Evolutionary conservation across 805 yeast species (phyloP).

Genomic region (Barnettozyma pratensis): DNA sequence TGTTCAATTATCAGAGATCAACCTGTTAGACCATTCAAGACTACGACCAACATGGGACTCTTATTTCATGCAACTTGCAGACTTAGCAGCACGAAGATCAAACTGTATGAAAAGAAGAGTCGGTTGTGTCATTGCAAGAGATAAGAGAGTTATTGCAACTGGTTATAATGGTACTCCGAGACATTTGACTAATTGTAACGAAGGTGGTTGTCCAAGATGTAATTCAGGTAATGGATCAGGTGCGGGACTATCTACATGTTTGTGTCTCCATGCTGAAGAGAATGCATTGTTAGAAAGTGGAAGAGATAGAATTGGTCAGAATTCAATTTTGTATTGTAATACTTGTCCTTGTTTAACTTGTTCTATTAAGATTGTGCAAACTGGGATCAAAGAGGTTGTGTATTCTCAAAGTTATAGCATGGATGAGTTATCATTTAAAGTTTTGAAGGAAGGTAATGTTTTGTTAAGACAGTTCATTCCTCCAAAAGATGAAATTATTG

Average conservation of each 20-base stretch:
- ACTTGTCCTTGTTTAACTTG: conserved; percentile 98
- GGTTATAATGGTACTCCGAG: conserved; percentile 98
- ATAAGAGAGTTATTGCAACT: conserved; percentile 83
- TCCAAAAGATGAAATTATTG: conserved; percentile 20
- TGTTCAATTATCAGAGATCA: conserved; percentile 33
- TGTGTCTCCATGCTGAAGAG: conserved; percentile 96
- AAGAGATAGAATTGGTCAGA: conserved; percentile 67
- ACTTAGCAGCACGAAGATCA: conserved; percentile 85
- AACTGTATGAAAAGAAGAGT: conserved; percentile 97
- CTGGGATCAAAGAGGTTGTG: conserved; percentile 87
- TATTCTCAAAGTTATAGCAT: conserved; percentile 89
- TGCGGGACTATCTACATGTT: conserved; percentile 68
- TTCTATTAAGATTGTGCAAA: conserved; percentile 89
- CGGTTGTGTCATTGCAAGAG: conserved; percentile 91
- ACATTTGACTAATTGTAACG: conserved; percentile 80
- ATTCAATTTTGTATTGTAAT: conserved; percentile 78
- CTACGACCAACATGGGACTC: conserved; percentile 94
- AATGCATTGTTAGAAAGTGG: conserved; percentile 95
- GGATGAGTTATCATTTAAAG: conserved; percentile 74
- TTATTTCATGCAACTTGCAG: conserved; percentile 91
- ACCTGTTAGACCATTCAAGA: conserved; percentile 48
- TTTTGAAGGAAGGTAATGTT: conserved; percentile 72
- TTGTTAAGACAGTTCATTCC: conserved; percentile 53
- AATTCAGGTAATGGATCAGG: conserved; percentile 65
- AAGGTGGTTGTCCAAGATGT: conserved; percentile 93